These are phyloP conservation scores for Chlamydomonas asymmetrica DNA, from an alignment of 139 green algal species.

Conservation along the genomic window DNA sequence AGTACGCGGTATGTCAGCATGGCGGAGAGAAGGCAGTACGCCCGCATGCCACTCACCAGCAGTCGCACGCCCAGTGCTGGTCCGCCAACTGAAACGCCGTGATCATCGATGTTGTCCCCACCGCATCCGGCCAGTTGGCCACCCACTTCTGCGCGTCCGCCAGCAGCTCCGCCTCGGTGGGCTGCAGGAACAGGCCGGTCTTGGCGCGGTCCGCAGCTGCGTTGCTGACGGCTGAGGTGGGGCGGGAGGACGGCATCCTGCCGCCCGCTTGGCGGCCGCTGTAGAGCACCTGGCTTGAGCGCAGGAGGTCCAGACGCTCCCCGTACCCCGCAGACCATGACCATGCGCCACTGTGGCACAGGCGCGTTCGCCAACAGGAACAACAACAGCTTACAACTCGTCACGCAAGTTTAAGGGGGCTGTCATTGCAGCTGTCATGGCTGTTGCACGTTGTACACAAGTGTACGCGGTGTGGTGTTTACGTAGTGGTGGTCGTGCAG, in stretches of 20 bases:
- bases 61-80: conserved; percentile 44
- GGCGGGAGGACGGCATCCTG: too few relatives aligned
- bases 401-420: too few relatives aligned
- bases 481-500: too few relatives aligned
- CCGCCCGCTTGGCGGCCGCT: conserved; percentile 47
- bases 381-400: conserved; percentile 1
- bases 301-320: conserved; percentile 34
- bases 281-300: conserved; percentile 37
- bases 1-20: too few relatives aligned
- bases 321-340: conserved; percentile 40
- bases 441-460: too few relatives aligned
- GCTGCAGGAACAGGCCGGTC: conserved; percentile 31
- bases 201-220: background rate
- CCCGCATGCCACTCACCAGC: conserved; percentile 25
- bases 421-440: too few relatives aligned
- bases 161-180: conserved; percentile 45
- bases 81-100: conserved; percentile 37
- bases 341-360: conserved; percentile 42
- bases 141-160: conserved; percentile 61
- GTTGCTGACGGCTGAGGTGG: background rate
- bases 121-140: conserved; percentile 63
- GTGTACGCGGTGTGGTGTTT: too few relatives aligned
- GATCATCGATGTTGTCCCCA: conserved; percentile 38
- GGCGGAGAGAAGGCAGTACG: too few relatives aligned
- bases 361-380: conserved; percentile 2